phyloP scores from a whole-genome alignment of 1,139 yeast species.

The Sugiyamaella sp. region DNA sequence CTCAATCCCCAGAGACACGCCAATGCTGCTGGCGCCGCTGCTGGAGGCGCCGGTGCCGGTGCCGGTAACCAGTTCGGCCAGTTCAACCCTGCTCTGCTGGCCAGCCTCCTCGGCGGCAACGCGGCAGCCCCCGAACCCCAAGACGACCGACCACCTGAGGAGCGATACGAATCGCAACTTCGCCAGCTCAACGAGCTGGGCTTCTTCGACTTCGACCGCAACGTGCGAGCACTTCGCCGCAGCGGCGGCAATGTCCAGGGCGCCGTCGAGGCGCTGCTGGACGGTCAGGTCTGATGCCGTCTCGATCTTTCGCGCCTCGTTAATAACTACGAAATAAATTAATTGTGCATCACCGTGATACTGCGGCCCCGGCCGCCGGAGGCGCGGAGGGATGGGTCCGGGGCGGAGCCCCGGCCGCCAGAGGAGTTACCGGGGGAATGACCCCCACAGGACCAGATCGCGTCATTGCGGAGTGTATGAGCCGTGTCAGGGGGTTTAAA shows the following conservation, averaged over 20 bases:
- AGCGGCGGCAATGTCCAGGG: constrained; percentile 98
- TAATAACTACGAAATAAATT: constrained; percentile 7
- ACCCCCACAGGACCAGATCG: too few species aligned
- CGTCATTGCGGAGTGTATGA: not conserved
- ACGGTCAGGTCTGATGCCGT: constrained; percentile 47
- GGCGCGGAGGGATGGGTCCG: too few species aligned
- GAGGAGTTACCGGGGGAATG: too few species aligned
- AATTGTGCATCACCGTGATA: constrained; percentile 2
- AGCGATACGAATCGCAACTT: constrained; percentile 84
- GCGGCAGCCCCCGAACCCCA: constrained; percentile 44
- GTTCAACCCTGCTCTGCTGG: constrained; percentile 32
- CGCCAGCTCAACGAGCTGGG: constrained; percentile 97
- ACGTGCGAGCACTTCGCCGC: constrained; percentile 88
- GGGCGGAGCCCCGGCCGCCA: too few species aligned
- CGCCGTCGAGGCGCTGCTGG: constrained; percentile 85
- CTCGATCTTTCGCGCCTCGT: not conserved
- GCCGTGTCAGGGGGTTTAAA: not conserved
- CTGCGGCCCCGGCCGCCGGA: too few species aligned
- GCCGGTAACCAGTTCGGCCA: constrained; percentile 6
- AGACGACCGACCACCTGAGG: constrained; percentile 94
- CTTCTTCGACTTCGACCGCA: constrained; percentile 88
- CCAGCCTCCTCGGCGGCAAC: constrained; percentile 32
- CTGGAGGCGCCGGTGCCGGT: constrained; percentile 25
- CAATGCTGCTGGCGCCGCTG: constrained; percentile 22
- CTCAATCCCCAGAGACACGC: constrained; percentile 16